phyloP scores from a whole-genome alignment of 2,329 filamentous ascomycete genomes.

The Ascomycota sp. region DNA sequence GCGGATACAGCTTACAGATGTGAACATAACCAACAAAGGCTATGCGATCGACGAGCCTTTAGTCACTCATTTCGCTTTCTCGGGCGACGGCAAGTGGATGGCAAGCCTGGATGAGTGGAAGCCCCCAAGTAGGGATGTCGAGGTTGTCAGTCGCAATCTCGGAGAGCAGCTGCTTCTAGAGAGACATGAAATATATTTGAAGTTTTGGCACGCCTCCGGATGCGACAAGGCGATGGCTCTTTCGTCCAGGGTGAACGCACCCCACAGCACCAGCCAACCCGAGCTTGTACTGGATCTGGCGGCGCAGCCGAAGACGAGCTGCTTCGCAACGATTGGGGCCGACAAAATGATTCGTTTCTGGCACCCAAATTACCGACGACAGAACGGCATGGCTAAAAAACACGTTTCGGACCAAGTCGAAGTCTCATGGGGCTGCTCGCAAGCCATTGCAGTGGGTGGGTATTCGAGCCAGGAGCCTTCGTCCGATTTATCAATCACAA shows the following conservation, averaged over 20 bases:
- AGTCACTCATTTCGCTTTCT: slow-evolving; percentile 55
- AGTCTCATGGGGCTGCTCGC: slow-evolving; percentile 55
- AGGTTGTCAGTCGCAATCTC: slow-evolving; percentile 17
- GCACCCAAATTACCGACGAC: slow-evolving; percentile 50
- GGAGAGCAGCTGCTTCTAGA: slow-evolving; percentile 26
- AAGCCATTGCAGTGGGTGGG: slow-evolving; percentile 32
- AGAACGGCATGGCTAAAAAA: slow-evolving; percentile 45
- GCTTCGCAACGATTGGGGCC: slow-evolving; percentile 70
- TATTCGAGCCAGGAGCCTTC: slow-evolving; percentile 21
- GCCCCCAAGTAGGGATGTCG: slow-evolving; percentile 48
- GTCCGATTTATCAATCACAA: slow-evolving; percentile 7
- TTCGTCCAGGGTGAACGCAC: slow-evolving; percentile 63
- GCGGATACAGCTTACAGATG: slow-evolving; percentile 67
- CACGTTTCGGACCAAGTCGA: slow-evolving; percentile 36
- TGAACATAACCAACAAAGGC: slow-evolving; percentile 55
- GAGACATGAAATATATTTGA: slow-evolving; percentile 58
- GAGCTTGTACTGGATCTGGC: slow-evolving; percentile 51
- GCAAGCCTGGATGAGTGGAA: slow-evolving; percentile 85
- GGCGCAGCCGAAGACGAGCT: slow-evolving; percentile 43
- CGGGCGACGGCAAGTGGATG: slow-evolving; percentile 69
- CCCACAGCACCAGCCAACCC: slow-evolving; percentile 41
- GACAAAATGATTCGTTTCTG: slow-evolving; percentile 66
- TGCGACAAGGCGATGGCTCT: slow-evolving; percentile 45
- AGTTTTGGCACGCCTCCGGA: slow-evolving; percentile 64
- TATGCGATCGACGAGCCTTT: slow-evolving; percentile 57